These are phyloP conservation scores for Xylaria sp. DNA, from an alignment of 2,329 filamentous ascomycete genomes.

Conservation along the genomic window DNA sequence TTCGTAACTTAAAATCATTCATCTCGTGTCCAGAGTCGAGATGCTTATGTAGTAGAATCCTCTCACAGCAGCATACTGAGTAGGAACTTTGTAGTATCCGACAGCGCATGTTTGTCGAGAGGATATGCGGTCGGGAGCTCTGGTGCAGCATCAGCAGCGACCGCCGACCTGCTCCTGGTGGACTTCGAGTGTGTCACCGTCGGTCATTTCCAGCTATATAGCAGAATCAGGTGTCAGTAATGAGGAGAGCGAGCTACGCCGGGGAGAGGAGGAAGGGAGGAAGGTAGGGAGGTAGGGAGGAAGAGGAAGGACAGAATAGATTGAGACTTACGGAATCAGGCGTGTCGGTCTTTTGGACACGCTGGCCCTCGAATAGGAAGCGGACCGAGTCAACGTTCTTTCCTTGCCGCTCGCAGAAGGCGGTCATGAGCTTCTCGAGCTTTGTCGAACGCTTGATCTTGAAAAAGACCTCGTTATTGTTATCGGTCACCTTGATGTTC, in stretches of 20 bases:
- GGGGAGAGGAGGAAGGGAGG: neutral
- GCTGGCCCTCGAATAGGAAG: slow-evolving; percentile 95
- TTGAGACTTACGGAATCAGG: slow-evolving; percentile 82
- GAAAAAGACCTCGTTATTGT: slow-evolving; percentile 99
- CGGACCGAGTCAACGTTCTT: slow-evolving; percentile 86
- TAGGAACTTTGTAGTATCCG: neutral
- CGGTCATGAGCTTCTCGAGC: slow-evolving; percentile 97
- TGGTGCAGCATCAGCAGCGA: slow-evolving; percentile 30
- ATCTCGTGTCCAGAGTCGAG: slow-evolving; percentile 8
- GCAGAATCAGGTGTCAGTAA: slow-evolving; percentile 26
- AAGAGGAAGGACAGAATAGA: slow-evolving; percentile 8
- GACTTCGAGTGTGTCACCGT: slow-evolving; percentile 95
- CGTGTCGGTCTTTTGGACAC: slow-evolving; percentile 88
- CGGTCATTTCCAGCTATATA: slow-evolving; percentile 89
- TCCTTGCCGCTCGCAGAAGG: slow-evolving; percentile 96
- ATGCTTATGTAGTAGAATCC: neutral
- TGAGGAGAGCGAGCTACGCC: neutral
- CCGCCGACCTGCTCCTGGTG: slow-evolving; percentile 98
- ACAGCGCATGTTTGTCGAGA: slow-evolving; percentile 6
- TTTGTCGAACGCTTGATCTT: slow-evolving; percentile 98
- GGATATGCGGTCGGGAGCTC: slow-evolving; percentile 42
- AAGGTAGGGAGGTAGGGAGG: neutral
- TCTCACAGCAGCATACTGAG: slow-evolving; percentile 6
- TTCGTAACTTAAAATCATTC: slow-evolving; percentile 4
- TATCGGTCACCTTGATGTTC: slow-evolving; percentile 99